Evolutionary conservation across 78 protist genomes (phyloP), one percentile per base, ranked within the genome.

Genomic region (Speleostelium caveatum): DNA sequence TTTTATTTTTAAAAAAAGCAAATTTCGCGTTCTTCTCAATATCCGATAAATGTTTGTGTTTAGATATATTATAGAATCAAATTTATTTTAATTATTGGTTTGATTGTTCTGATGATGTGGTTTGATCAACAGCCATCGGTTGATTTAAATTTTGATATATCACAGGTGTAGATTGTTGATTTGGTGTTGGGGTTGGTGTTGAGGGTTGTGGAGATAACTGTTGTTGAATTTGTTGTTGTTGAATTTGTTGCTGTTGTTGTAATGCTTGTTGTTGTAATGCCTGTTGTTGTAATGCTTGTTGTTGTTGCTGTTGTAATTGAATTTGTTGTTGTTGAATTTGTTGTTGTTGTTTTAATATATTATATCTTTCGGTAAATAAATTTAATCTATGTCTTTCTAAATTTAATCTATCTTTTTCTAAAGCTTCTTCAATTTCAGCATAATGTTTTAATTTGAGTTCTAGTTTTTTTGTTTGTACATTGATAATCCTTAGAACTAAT

Each of bases 361-460:
- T 80, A 36, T 35, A 68, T 68, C 77, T 66, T 36, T 80, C 89
- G 26, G 77, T n/a, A 33, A 80, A 80, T 30, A 80, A 58, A 24
- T 59, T 41, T 58, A 68, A 77, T 80, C 89, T 80, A 36, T 41
- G 35, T 41, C 56, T 80, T 22, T 80, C 89, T 53, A 80, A 41
- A 45, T 66, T 22, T 14, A 35, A n/a, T 35, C 75, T 66, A 26
- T 80, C 89, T 42, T 55, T 80, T 55, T 80, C 89, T 10, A 80
- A 61, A 39, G 60, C 17, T 38, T 68, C 76, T 68, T 80, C 89
- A 38, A 80, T 24, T 12, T 80, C 89, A n/a, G 77, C 32, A 41
- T 80, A 80, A 39, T 72, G 68, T 68, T 80, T 66, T 30, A 80
- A 58, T 80, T 80, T 80, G 16, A 80, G 33, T 55, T 80, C 89